These are phyloP conservation scores for Closterium sp. DNA, from an alignment of 139 green algal species.

Conservation along the genomic window DNA sequence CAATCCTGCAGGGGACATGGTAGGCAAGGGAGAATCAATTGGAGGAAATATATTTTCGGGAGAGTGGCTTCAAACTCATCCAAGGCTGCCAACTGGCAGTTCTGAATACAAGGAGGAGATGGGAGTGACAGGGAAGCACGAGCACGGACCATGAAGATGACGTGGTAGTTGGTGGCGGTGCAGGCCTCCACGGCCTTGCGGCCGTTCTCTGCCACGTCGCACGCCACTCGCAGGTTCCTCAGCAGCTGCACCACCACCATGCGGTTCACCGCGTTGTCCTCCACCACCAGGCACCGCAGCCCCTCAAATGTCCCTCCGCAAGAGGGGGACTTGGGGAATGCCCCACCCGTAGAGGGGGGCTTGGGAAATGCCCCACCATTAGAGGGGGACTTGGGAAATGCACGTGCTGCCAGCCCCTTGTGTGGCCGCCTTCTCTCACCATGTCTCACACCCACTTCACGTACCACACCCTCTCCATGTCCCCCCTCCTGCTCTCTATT, in stretches of 20 bases:
- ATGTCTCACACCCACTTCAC: neutral
- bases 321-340: neutral
- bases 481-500: neutral
- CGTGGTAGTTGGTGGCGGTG: neutral
- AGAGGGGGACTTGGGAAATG: neutral
- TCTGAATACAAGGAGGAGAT: too few species aligned
- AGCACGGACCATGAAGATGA: neutral
- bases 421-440: neutral
- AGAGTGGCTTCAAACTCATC: too few species aligned
- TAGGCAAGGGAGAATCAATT: too few species aligned
- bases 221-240: neutral
- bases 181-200: neutral
- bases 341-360: neutral
- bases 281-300: neutral
- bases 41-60: too few species aligned
- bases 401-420: neutral
- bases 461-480: neutral
- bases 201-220: neutral
- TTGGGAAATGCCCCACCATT: neutral
- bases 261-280: neutral
- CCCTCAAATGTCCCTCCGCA: neutral
- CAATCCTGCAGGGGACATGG: slow-evolving; percentile 61
- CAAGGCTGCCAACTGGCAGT: too few species aligned
- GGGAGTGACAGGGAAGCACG: too few species aligned
- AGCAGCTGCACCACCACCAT: neutral